A percentile compares a stretch with the other conserved stretches of the same genome.
phyloP scores from a whole-genome alignment of 2,329 filamentous ascomycete genomes.

The Diaporthe sp. region DNA sequence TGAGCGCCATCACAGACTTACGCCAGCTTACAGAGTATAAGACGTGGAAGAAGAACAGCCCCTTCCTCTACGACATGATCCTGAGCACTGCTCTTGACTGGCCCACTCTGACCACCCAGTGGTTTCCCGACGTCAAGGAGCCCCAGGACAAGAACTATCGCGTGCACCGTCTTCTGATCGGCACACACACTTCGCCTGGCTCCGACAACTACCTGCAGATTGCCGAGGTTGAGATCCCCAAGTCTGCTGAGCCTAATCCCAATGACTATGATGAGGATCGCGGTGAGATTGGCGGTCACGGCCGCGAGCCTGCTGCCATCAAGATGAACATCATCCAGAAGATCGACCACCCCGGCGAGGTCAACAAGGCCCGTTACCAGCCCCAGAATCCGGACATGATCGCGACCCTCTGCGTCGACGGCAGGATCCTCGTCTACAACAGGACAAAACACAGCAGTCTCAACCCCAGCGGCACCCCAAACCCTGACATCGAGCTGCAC shows the following conservation, averaged over 20 bases:
- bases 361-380: slow-evolving; percentile 98
- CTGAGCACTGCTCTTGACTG: slow-evolving; percentile 94
- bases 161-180: slow-evolving; percentile 89
- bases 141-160: slow-evolving; percentile 88
- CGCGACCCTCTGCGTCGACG: slow-evolving; percentile 90
- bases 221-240: slow-evolving; percentile 93
- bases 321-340: slow-evolving; percentile 95
- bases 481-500: slow-evolving; percentile 85
- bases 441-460: slow-evolving; percentile 88
- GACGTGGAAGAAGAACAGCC: slow-evolving; percentile 99
- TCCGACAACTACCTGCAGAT: slow-evolving; percentile 95
- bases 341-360: slow-evolving; percentile 95
- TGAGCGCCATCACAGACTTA: slow-evolving; percentile 39
- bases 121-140: slow-evolving; percentile 95
- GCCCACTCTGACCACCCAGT: slow-evolving; percentile 97
- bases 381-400: slow-evolving; percentile 98
- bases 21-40: slow-evolving; percentile 84
- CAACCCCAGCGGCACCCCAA: slow-evolving; percentile 79
- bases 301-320: slow-evolving; percentile 80
- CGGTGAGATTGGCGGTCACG: slow-evolving; percentile 95
- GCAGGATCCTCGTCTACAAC: slow-evolving; percentile 93
- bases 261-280: slow-evolving; percentile 92
- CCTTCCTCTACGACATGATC: slow-evolving; percentile 98
- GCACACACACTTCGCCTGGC: slow-evolving; percentile 92
- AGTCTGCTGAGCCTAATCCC: slow-evolving; percentile 79